Percentiles rank a stretch among this genome's conserved stretches.
Evolutionary conservation across 78 protist species (phyloP).

Genomic region (Pigoraptor vietnamica): DNA sequence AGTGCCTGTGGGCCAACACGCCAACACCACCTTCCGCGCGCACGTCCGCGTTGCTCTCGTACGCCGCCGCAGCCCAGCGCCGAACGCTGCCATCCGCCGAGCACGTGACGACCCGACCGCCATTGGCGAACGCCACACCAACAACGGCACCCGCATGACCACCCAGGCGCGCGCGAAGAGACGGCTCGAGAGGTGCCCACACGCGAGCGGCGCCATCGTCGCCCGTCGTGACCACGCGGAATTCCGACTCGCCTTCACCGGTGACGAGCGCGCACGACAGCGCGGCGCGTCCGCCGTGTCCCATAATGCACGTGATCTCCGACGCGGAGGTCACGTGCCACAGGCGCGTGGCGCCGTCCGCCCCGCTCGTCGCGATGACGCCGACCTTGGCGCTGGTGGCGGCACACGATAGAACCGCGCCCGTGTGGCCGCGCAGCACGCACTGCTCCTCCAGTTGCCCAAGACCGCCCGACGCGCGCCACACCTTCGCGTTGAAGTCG

Average conservation of each 20-base stretch:
- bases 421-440: neutral
- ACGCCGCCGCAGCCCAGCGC: neutral
- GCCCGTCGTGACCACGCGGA: neutral
- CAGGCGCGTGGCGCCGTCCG: neutral
- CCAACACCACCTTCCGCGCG: neutral
- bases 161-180: neutral
- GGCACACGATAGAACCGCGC: neutral
- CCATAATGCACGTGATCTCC: neutral
- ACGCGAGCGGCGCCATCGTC: neutral
- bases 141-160: neutral
- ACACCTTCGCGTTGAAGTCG: conserved; percentile 2
- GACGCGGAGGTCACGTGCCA: neutral
- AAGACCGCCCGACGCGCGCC: neutral
- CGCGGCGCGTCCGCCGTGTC: neutral
- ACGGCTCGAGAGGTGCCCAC: neutral
- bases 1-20: neutral
- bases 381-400: neutral
- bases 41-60: neutral
- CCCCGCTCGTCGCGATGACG: neutral
- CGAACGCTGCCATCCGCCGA: neutral
- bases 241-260: neutral
- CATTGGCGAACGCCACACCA: neutral
- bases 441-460: neutral
- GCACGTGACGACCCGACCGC: neutral
- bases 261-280: neutral